Base-by-base conservation (phyloP, 2,329 filamentous ascomycete genomes). In the Macrophomina phaseolina region DNA sequence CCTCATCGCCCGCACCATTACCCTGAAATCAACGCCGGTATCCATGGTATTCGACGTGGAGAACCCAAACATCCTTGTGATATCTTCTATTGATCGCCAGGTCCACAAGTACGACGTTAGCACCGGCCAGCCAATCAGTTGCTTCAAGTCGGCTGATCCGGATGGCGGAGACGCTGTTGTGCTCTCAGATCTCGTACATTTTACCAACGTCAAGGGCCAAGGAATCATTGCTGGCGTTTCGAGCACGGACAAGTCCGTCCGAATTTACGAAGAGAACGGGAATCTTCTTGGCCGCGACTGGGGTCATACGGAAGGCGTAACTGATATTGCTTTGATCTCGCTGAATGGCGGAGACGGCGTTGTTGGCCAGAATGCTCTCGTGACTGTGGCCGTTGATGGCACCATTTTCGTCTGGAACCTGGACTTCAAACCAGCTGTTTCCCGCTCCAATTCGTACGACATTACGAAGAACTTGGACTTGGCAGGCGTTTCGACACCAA, bases 231-330 rank as follows among this genome's bases (percentile, higher is more conserved):
- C 95, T 18, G 94, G 93, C n/a, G 86, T 95, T 11, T 97, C 94
- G 8, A 94, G 94, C 72, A 97, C 92, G 0, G 95, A 99, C 78
- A 99, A 98, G 76, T 98, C 95, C 0, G 90, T 99, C 66, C 86
- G 95, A 42, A 82, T 99, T 16, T 99, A 99, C 73, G 92, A 97
- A 71, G 89, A 90, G 68, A 89, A 87, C 49, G 94, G 94, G 8
- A 81, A 83, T 1, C 90, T 99, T 67, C 81, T 98, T 34, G 91
- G 93, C 61, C 89, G 93, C 48, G 95, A 98, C 79, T 97, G 93
- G 87, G 95, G 95, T 1, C 95, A 99, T 72, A 97, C 94, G 0
- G 94, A 97, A 75, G 91, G 94, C 8, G 93, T 99, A 70, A 97
- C 92, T 62, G 94, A 94, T 68, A 88, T 96, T 18, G 86, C 91